Evolutionary conservation across 2,329 filamentous ascomycete genomes (phyloP), one percentile per base, ranked within the genome.

Genomic region (Lecanicillium sp.): DNA sequence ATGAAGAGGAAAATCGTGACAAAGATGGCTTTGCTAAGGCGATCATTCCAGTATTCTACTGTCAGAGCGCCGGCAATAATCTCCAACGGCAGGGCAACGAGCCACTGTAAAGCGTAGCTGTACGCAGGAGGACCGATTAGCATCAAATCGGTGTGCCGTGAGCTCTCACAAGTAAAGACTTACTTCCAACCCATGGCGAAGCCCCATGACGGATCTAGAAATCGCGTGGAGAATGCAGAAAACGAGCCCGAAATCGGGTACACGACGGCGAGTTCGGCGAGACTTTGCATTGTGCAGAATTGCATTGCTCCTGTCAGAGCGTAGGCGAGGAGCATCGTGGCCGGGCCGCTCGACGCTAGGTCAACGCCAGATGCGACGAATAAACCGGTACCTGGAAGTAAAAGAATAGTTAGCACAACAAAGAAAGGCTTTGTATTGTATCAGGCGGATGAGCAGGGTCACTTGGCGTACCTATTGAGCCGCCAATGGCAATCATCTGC

Each of bases 221-320:
- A 78, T 37, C 74, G 72, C 32, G 66, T 63, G 22, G 69, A 72
- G 59, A 75, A 77, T 15, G 70, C 72, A 51, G 74, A 77, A 63
- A 78, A 78, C 44, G 70, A 71, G 52, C 74, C 74, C 48, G 72
- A 74, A 50, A 77, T 66, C 14, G 74, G 74, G 46, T 68, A 78
- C 58, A 77, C 65, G 46, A 77, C 68, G 31, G 73, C 69, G 41
- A 78, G 56, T 56, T 78, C 74, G 46, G 73, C 74, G 42, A 78
- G 66, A 45, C 39, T 41, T 15, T 41, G 39, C 39, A 41, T 41
- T 5, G 39, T 41, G 12, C 39, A 41, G 29, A 41, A 41, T 15
- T 41, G 39, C 39, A 41, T 37, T 10, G 39, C 29, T 8, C 39
- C 39, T 4, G 34, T 29, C 29, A 41, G 39, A 9, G 39, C 34